Evolutionary conservation across 306 rosid species (phyloP).

Genomic region (Sophora flavescens): DNA sequence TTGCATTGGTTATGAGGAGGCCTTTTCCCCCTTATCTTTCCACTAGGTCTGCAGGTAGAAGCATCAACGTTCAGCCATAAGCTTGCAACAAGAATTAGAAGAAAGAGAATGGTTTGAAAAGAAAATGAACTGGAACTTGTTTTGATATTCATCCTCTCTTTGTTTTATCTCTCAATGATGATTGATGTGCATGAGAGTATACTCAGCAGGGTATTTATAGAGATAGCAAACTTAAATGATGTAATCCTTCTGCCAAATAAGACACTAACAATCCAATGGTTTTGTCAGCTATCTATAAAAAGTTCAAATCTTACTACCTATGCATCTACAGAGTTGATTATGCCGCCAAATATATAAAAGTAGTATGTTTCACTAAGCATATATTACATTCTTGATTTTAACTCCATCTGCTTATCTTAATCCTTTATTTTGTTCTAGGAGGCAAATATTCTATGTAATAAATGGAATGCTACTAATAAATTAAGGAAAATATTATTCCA

Average conservation of each 20-base stretch:
- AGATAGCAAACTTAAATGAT: neutral
- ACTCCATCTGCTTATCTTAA: neutral
- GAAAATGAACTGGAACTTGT: conserved; percentile 5
- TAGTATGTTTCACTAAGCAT: neutral
- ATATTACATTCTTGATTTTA: conserved; percentile 25
- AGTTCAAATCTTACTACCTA: neutral
- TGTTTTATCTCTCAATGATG: neutral
- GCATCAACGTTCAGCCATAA: conserved; percentile 7
- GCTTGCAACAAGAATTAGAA: conserved; percentile 7
- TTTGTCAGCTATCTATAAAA: neutral
- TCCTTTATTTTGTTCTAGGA: neutral
- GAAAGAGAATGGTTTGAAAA: neutral
- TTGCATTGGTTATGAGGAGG: conserved; percentile 49
- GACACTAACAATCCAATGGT: neutral
- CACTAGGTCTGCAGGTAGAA: conserved; percentile 18
- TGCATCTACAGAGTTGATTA: conserved; percentile 20
- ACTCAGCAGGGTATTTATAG: conserved; percentile 38
- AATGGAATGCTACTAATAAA: no score
- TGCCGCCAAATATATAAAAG: neutral
- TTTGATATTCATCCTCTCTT: conserved; percentile 33
- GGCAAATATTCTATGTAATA: neutral
- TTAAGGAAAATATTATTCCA: no score
- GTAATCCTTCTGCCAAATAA: neutral
- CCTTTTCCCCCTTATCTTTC: conserved; percentile 36
- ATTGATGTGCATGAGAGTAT: neutral